phyloP scores from a whole-genome alignment of 1,139 yeast genomes.

The Saccharomyces hybrid region DNA sequence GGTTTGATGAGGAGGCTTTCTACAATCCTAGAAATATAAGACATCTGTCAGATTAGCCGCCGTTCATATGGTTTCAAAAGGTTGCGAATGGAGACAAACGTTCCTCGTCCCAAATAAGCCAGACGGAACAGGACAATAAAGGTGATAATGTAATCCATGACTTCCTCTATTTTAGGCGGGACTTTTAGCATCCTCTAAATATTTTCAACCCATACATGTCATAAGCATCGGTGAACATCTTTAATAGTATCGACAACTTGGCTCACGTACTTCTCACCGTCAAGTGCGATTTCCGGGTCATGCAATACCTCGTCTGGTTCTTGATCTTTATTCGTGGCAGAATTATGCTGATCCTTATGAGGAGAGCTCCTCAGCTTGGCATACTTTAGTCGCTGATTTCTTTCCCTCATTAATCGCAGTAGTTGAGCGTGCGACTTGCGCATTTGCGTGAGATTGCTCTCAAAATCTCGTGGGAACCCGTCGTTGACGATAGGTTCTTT shows the following conservation, averaged over 20 bases:
- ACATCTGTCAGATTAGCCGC: not conserved
- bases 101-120: not conserved
- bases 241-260: not conserved
- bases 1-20: not conserved
- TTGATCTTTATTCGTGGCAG: not conserved
- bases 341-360: not conserved
- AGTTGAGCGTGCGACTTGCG: slow-evolving; percentile 56
- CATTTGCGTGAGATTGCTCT: slow-evolving; percentile 46
- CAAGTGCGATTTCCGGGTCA: not conserved
- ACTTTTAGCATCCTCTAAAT: not conserved
- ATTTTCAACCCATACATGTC: not conserved
- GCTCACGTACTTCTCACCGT: not conserved
- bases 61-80: not conserved
- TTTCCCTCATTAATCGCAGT: slow-evolving; percentile 46
- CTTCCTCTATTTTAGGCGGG: not conserved
- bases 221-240: not conserved
- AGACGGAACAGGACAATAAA: not conserved
- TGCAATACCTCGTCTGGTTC: not conserved
- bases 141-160: not conserved
- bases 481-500: slow-evolving; percentile 45
- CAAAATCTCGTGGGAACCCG: slow-evolving; percentile 52
- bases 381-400: slow-evolving; percentile 15
- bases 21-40: not conserved
- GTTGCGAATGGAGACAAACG: not conserved
- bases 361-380: not conserved